These are phyloP conservation scores for Akanthomyces muscarius DNA, from an alignment of 2,329 filamentous ascomycete species.

Conservation along the genomic window DNA sequence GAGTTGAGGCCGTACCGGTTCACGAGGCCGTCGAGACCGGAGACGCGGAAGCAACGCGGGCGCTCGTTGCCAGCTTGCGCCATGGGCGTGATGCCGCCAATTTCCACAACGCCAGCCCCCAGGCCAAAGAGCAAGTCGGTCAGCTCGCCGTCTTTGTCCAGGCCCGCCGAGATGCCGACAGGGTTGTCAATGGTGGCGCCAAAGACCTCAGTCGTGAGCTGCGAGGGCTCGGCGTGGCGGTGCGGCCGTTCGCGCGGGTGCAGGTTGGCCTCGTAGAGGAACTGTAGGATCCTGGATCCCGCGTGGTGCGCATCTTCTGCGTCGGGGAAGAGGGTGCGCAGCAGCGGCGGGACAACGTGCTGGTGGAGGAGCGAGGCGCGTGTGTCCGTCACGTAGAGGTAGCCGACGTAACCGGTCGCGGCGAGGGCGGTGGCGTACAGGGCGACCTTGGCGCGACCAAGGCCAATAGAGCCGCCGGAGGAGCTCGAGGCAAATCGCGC, in stretches of 20 bases:
- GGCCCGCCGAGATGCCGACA: conserved; percentile 88
- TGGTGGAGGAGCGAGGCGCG: conserved; percentile 62
- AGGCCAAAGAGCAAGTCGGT: conserved; percentile 79
- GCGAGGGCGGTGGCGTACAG: conserved; percentile 40
- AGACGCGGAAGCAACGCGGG: conserved; percentile 83
- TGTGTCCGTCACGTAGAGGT: conserved; percentile 71
- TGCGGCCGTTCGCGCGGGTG: conserved; percentile 74
- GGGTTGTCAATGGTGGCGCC: conserved; percentile 76
- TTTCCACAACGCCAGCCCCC: conserved; percentile 82
- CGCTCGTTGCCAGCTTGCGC: conserved; percentile 84
- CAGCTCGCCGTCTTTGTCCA: conserved; percentile 92
- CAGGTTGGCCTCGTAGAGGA: conserved; percentile 68
- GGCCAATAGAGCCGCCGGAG: conserved; percentile 26
- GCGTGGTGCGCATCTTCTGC: conserved; percentile 90
- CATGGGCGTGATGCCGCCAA: conserved; percentile 84
- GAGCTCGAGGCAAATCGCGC: conserved; percentile 24
- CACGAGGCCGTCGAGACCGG: conserved; percentile 79
- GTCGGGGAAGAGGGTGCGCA: conserved; percentile 66
- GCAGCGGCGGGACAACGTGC: conserved; percentile 60
- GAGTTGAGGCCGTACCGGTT: conserved; percentile 97
- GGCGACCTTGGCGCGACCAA: conserved; percentile 34
- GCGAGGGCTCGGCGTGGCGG: conserved; percentile 28
- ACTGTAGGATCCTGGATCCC: conserved; percentile 67
- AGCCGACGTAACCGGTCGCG: conserved; percentile 45
- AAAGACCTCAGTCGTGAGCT: conserved; percentile 56